Evolutionary conservation across 169 alveolate genomes (phyloP), one percentile per base, ranked within the genome.

Genomic region (Plasmodium gaboni): DNA sequence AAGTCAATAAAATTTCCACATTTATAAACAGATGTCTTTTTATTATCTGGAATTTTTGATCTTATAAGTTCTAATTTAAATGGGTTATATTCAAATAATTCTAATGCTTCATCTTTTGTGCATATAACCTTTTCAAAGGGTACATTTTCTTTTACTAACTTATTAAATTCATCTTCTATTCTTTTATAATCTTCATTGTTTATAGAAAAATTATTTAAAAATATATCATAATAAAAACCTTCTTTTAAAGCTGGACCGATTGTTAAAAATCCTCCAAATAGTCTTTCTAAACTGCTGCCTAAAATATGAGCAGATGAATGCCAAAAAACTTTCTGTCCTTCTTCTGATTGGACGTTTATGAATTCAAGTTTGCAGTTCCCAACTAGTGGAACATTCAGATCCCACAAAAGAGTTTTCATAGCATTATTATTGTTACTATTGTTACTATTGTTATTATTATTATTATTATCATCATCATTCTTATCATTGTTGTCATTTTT

Each of bases 141-240:
- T 74, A 97, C 97, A 92, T 98, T 98, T 53, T 94, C 97, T 83
- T 94, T 91, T 17, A 92, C 93, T 17, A 97, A 78, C 26, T 92
- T 78, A 13, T 70, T 61, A 22, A 93, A 91, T 19, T 89, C 94
- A 19, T 74, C 72, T 65, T 76, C 80, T 0, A 93, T 76, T 17
- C 32, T 73, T 55, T 73, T 88, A 80, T 89, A 92, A 72, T 91
- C 89, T 24, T 88, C 94, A 53, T 94, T 93, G 17, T 64, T 78
- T 1, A 93, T 85, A n/a, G 93, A 86, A 51, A 92, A 94, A 48
- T 95, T 92, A 0, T 99, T 99, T 94, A 97, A 92, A 91, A 96
- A 98, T 57, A 98, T 93, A 93, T 99, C 99, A 94, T 99, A 99
- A 96, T 97, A 99, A 92, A 98, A 99, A 17, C 99, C 99, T 28